phyloP scores from a whole-genome alignment of 805 yeast genomes.

The Lachancea kluyveri region DNA sequence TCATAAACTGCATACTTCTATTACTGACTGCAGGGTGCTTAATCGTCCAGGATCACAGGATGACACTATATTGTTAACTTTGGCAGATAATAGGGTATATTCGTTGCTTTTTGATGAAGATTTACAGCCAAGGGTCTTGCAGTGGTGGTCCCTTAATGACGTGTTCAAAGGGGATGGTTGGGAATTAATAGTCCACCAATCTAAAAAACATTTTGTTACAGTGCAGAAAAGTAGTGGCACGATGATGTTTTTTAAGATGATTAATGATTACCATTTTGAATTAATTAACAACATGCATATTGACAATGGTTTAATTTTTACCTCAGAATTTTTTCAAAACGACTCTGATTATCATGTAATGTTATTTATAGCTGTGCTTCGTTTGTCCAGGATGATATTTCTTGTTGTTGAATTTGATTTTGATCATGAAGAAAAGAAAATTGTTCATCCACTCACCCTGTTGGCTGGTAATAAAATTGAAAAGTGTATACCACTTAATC shows the following conservation, averaged over 20 bases:
- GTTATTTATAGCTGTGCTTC: slow-evolving; percentile 17
- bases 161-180: too few relatives aligned
- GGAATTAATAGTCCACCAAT: slow-evolving; percentile 11
- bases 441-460: slow-evolving; percentile 24
- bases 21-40: slow-evolving; percentile 16
- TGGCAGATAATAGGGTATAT: slow-evolving; percentile 3
- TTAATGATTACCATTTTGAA: slow-evolving; percentile 12
- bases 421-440: slow-evolving; percentile 12
- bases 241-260: slow-evolving; percentile 21
- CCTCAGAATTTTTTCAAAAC: slow-evolving; percentile 16
- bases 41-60: slow-evolving; percentile 1
- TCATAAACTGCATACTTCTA: slow-evolving; percentile 11
- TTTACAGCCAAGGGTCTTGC: slow-evolving; percentile 11
- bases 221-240: slow-evolving; percentile 10
- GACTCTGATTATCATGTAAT: slow-evolving; percentile 9
- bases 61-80: slow-evolving; percentile 2
- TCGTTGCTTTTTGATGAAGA: slow-evolving; percentile 4
- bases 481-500: slow-evolving; percentile 17
- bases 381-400: slow-evolving; percentile 17
- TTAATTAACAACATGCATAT: slow-evolving; percentile 19
- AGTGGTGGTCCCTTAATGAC: slow-evolving; percentile 21
- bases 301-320: slow-evolving; percentile 13
- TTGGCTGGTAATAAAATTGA: slow-evolving; percentile 13
- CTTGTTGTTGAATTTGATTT: slow-evolving; percentile 26
- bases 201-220: slow-evolving; percentile 13